A percentile compares a stretch with the other conserved stretches of the same genome.
These are phyloP conservation scores for Heterobasidion occidentale DNA, from an alignment of 1,284 basidiomycete genomes.

Conservation along the genomic window DNA sequence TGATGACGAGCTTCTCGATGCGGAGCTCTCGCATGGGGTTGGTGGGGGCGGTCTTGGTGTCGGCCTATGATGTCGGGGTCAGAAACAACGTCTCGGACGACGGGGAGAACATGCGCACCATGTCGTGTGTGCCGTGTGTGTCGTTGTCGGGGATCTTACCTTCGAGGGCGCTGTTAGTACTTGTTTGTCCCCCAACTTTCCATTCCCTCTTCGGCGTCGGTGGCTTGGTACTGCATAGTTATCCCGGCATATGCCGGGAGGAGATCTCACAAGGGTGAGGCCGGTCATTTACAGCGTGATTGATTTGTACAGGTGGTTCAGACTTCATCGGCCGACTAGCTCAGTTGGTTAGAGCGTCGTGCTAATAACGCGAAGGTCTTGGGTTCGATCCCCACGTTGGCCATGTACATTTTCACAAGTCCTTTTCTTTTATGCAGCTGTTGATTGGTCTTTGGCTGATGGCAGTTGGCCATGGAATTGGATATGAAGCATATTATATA, in stretches of 20 bases:
- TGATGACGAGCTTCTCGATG: constrained; percentile 99
- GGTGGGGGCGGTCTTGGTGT: constrained; percentile 81
- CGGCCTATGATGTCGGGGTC: constrained; percentile 48
- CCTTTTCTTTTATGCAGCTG: no score
- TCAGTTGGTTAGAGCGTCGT: constrained; percentile 10
- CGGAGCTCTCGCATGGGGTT: constrained; percentile 95
- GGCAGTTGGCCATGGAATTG: no score
- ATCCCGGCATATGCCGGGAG: background rate
- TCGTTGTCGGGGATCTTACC: constrained; percentile 5
- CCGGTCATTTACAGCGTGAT: no score
- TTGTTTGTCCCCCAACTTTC: constrained; percentile 2
- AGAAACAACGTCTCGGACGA: background rate
- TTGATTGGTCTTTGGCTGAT: no score
- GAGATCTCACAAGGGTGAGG: no score
- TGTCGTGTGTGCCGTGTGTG: constrained; percentile 5
- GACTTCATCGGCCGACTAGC: constrained; percentile 6
- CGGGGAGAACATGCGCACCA: constrained; percentile 4
- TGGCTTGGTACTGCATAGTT: constrained; percentile 13
- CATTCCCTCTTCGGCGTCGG: background rate
- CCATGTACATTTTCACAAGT: background rate
- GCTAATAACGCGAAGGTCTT: constrained; percentile 11
- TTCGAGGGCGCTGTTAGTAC: background rate
- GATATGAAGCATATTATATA: no score
- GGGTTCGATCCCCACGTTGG: constrained; percentile 5
- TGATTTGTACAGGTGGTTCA: background rate